Conservation (phyloP, 176 grass and related monocot species). For the Poa annua region DNA sequence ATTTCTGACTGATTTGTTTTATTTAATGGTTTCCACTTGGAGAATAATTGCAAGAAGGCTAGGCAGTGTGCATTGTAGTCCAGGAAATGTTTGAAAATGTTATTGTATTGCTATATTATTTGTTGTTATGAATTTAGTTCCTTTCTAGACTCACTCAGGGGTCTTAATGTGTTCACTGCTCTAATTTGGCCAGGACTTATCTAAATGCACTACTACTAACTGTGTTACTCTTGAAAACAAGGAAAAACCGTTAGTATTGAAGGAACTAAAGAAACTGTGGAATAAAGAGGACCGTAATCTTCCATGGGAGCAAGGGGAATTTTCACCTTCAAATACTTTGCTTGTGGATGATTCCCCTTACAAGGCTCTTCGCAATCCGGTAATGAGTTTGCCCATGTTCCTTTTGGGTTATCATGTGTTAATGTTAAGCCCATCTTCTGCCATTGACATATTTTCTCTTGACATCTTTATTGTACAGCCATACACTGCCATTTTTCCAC, state of each 20-base stretch:
- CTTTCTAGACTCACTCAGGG: conserved; percentile 24
- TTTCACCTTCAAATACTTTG: conserved; percentile 86
- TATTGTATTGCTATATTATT: conserved; percentile 18
- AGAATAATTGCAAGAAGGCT: conserved; percentile 26
- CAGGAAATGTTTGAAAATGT: conserved; percentile 3
- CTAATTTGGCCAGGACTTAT: conserved; percentile 62
- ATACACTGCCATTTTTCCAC: conserved; percentile 85
- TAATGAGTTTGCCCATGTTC: conserved; percentile 48
- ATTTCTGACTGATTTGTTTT: not conserved
- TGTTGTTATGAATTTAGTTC: not conserved
- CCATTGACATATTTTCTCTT: conserved; percentile 39
- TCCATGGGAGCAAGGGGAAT: conserved; percentile 78
- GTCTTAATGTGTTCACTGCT: conserved; percentile 20
- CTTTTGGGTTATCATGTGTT: conserved; percentile 11
- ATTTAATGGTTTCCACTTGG: conserved; percentile 25
- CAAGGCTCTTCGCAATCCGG: conserved; percentile 87
- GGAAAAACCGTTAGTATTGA: conserved; percentile 78
- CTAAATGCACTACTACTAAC: conserved; percentile 72
- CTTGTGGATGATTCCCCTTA: conserved; percentile 98
- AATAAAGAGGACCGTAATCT: conserved; percentile 73
- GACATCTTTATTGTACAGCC: conserved; percentile 59
- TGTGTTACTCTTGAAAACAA: conserved; percentile 65
- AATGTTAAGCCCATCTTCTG: conserved; percentile 29
- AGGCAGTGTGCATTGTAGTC: conserved; percentile 9
- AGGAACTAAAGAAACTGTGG: conserved; percentile 93